Evolutionary conservation across 306 rosid genomes (phyloP), one percentile per base, ranked within the genome.

Genomic region (Trifolium fragiferum): DNA sequence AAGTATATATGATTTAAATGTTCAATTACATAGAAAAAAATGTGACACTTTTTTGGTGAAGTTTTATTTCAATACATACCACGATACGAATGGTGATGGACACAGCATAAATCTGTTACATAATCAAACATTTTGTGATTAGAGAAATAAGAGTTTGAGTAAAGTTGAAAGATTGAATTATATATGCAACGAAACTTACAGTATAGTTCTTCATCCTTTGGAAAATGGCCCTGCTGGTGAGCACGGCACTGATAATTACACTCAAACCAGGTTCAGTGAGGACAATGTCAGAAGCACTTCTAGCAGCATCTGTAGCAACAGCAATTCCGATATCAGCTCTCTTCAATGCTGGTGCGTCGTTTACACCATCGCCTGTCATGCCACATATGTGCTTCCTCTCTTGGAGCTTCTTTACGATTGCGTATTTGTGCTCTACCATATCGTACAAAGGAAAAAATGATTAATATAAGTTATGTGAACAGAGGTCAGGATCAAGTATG

Each of bases 151-250:
- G 65, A 7, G 51, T 8, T 19, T 13, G 68, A 73, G 21, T 50
- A 38, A 65, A 70, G 13, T 23, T 73, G 54, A 57, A 68, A 4
- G 38, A 75, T 50, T 21, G 15, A 80, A 70, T 55, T 30, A 70
- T 25, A 54, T 27, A 76, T 13, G 51, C 40, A 60, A 75, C 37
- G 65, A 70, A 72, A 82, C 93, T 81, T 50, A 94, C 98, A 4
- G 98, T 94, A 27, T 94, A 94, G 76, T 94, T 94, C 89, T 94
- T 94, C 98, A 94, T 94, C 76, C 97, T 91, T 64, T 91, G 97
- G 81, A 94, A 91, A 78, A 94, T 94, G 63, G 97, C 97, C 74
- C 97, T 87, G 80, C 97, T 94, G 54, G 98, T 94, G 44, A 94
- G 89, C 63, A 94, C 97, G 12, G 96, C 98, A 78, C 98, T 94